Evolutionary conservation across 2,329 filamentous ascomycete genomes (phyloP).

Genomic region (Penicillium sp.): DNA sequence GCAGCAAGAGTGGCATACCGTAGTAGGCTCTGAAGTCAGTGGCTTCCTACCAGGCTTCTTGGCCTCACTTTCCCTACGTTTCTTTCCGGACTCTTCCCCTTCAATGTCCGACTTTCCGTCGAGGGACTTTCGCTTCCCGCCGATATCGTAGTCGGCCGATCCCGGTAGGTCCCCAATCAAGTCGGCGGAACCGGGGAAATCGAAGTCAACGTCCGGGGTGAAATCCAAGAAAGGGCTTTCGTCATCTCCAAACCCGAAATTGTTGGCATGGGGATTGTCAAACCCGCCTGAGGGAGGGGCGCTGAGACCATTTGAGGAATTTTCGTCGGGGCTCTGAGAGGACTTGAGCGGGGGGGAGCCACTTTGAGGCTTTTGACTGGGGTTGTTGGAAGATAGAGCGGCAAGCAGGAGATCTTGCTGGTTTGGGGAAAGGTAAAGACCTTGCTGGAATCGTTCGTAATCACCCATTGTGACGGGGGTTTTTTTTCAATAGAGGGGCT

Average conservation of each 20-base stretch:
- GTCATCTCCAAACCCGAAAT: conserved; percentile 55
- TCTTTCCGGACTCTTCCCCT: conserved; percentile 63
- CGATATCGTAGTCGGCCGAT: conserved; percentile 49
- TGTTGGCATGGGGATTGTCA: conserved; percentile 42
- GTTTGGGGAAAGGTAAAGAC: conserved; percentile 70
- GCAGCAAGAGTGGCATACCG: conserved; percentile 60
- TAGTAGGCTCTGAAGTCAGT: conserved; percentile 89
- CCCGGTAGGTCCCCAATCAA: conserved; percentile 75
- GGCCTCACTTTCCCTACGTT: conserved; percentile 73
- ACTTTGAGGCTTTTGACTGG: conserved; percentile 33
- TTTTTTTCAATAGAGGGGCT: background rate
- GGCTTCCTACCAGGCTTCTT: conserved; percentile 98
- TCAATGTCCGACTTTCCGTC: conserved; percentile 57
- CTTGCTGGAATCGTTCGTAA: conserved; percentile 46
- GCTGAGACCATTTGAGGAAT: conserved; percentile 45
- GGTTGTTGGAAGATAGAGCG: conserved; percentile 69
- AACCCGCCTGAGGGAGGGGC: conserved; percentile 33
- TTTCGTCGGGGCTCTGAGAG: conserved; percentile 38
- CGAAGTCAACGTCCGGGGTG: conserved; percentile 75
- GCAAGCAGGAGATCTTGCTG: conserved; percentile 75
- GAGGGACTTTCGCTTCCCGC: conserved; percentile 60
- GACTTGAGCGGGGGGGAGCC: conserved; percentile 24
- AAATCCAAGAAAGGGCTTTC: conserved; percentile 84
- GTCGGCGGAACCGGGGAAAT: conserved; percentile 58
- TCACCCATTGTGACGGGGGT: conserved; percentile 34